phyloP scores from a whole-genome alignment of 192 early-diverging fungal genomes.

The Coemansia sp. region DNA sequence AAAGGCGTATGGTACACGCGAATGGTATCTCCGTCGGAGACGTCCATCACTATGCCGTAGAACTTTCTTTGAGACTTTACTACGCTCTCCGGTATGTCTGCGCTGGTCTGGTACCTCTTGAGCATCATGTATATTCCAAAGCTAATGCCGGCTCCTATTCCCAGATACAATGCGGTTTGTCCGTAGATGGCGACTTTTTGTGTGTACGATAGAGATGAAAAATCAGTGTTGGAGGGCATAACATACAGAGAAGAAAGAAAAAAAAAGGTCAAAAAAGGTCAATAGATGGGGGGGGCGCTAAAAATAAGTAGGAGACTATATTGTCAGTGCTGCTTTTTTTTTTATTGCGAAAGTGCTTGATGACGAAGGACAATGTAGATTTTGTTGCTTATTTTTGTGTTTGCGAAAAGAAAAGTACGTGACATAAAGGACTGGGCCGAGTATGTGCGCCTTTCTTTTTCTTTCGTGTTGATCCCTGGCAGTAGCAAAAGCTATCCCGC shows the following conservation, averaged over 20 bases:
- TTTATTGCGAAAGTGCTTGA: too few relatives aligned
- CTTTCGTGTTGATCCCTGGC: too few relatives aligned
- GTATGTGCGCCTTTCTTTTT: too few relatives aligned
- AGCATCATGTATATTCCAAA: constrained; percentile 42
- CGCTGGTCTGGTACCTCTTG: constrained; percentile 34
- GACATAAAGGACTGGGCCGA: too few relatives aligned
- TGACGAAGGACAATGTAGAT: too few relatives aligned
- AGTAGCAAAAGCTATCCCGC: too few relatives aligned
- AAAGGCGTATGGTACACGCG: constrained; percentile 47
- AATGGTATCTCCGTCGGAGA: constrained; percentile 44
- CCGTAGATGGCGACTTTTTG: constrained; percentile 21
- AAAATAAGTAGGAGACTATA: too few relatives aligned
- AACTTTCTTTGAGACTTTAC: constrained; percentile 27
- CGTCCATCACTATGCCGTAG: constrained; percentile 43
- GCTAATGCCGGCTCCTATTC: constrained; percentile 19
- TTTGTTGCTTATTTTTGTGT: too few relatives aligned
- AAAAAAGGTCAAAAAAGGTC: background rate
- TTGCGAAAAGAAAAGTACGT: too few relatives aligned
- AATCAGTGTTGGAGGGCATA: constrained; percentile 1
- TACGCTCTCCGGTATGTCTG: constrained; percentile 38
- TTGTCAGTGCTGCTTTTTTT: too few relatives aligned
- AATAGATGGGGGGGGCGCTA: too few relatives aligned
- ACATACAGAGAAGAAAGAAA: background rate
- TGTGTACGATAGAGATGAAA: constrained; percentile 5
- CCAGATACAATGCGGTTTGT: constrained; percentile 30